Percentiles rank a stretch among this genome's conserved stretches.
Evolutionary conservation across 208 protist species (phyloP).

Genomic region (Crithidia sp.): DNA sequence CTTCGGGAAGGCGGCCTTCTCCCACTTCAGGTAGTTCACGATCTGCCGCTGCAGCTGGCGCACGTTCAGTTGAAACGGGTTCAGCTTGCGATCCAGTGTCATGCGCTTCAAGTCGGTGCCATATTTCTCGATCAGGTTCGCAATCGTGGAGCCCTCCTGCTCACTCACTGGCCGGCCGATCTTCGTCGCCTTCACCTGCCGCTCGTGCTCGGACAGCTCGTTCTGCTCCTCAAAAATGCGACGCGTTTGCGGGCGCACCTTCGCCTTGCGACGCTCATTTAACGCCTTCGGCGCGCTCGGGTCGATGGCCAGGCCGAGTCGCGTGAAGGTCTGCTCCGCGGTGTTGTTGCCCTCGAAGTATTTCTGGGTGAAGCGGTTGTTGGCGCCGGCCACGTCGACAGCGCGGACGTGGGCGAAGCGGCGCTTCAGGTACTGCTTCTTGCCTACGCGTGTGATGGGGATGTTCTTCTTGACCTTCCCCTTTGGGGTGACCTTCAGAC

Average conservation of each 20-base stretch:
- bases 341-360: constrained; percentile 73
- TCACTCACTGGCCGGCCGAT: constrained; percentile 77
- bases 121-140: constrained; percentile 71
- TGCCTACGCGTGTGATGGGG: constrained; percentile 83
- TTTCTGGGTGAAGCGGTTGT: constrained; percentile 85
- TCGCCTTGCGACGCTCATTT: constrained; percentile 51
- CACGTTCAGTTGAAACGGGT: constrained; percentile 86
- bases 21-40: constrained; percentile 83
- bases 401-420: constrained; percentile 79
- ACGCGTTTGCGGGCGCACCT: constrained; percentile 46
- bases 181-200: constrained; percentile 32
- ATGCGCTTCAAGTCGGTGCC: constrained; percentile 84
- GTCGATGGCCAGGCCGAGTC: constrained; percentile 73
- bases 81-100: constrained; percentile 79
- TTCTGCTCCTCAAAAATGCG: constrained; percentile 62
- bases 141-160: constrained; percentile 75
- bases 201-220: constrained; percentile 38
- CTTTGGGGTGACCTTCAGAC: constrained; percentile 79
- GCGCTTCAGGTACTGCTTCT: constrained; percentile 86
- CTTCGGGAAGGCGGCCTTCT: constrained; percentile 77
- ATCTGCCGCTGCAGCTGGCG: constrained; percentile 86
- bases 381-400: constrained; percentile 70
- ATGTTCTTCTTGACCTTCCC: constrained; percentile 88
- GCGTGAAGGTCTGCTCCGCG: constrained; percentile 79
- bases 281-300: constrained; percentile 46